phyloP scores from a whole-genome alignment of 2,329 filamentous ascomycete species.

The Penicillium brevicompactum region DNA sequence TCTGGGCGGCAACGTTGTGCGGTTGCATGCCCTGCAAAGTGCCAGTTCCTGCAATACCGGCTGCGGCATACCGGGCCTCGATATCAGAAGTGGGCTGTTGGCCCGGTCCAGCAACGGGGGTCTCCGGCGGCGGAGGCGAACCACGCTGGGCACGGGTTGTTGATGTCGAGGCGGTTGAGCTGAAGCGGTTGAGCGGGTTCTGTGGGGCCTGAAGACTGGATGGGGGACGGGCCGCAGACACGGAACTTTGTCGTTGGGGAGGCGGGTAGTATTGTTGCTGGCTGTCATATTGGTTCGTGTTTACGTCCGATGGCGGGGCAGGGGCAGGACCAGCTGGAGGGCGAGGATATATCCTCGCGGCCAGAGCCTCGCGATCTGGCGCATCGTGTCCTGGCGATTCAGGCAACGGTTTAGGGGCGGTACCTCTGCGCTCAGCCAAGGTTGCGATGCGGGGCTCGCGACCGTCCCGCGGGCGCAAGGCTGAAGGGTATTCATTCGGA shows the following conservation, averaged over 20 bases:
- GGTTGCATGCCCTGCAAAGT: conserved; percentile 75
- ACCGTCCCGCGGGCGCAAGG: conserved; percentile 44
- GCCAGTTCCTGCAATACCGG: conserved; percentile 83
- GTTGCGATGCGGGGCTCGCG: conserved; percentile 59
- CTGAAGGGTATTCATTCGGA: conserved; percentile 41
- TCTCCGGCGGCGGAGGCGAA: conserved; percentile 93
- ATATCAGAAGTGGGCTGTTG: conserved; percentile 76
- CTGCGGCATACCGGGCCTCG: conserved; percentile 86
- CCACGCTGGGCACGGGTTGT: conserved; percentile 90
- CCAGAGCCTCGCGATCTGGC: conserved; percentile 77
- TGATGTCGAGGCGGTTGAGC: conserved; percentile 87
- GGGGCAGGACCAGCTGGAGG: conserved; percentile 36
- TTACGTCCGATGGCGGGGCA: conserved; percentile 30
- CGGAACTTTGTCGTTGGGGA: conserved; percentile 37
- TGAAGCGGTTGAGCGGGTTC: conserved; percentile 58
- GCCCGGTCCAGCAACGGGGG: conserved; percentile 75
- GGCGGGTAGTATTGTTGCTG: conserved; percentile 67
- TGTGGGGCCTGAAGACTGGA: conserved; percentile 50
- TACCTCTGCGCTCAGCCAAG: conserved; percentile 80
- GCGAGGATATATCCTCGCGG: conserved; percentile 63
- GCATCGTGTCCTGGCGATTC: conserved; percentile 77
- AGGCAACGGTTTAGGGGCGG: conserved; percentile 73
- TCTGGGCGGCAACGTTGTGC: conserved; percentile 78
- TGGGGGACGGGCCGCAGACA: conserved; percentile 25
- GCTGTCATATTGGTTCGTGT: conserved; percentile 52